Evolutionary conservation across 495 filamentous ascomycete genomes (phyloP).

Genomic region (Patellaria atrata): DNA sequence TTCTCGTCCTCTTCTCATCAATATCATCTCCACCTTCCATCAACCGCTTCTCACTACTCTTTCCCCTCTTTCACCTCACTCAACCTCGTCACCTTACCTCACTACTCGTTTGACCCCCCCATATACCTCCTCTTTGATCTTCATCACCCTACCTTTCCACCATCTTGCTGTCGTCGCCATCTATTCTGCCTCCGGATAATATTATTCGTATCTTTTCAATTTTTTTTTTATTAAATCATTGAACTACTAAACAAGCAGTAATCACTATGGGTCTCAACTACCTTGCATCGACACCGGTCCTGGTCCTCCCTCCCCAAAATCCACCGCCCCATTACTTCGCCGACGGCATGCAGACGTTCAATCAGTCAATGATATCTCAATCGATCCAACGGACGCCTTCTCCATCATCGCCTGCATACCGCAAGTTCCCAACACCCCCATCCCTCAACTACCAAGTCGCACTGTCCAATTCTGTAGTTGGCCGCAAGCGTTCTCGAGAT

Average conservation of each 20-base stretch:
- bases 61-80: constrained; percentile 4
- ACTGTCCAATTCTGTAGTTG: constrained; percentile 30
- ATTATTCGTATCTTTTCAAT: constrained; percentile 13
- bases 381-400: constrained; percentile 8
- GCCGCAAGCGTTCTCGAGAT: constrained; percentile 51
- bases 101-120: background rate
- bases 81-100: constrained; percentile 2
- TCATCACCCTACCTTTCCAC: constrained; percentile 14
- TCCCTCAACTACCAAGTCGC: constrained; percentile 22
- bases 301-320: constrained; percentile 20
- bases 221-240: constrained; percentile 5
- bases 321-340: constrained; percentile 13
- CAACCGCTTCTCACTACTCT: constrained; percentile 3
- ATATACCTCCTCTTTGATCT: constrained; percentile 1
- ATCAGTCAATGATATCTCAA: constrained; percentile 1
- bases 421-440: constrained; percentile 19
- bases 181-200: constrained; percentile 8
- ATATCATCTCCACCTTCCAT: constrained; percentile 7
- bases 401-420: constrained; percentile 8
- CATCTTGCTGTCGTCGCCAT: constrained; percentile 5
- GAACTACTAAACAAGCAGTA: constrained; percentile 21
- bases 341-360: background rate
- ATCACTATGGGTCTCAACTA: constrained; percentile 23
- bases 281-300: constrained; percentile 20
- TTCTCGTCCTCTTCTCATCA: constrained; percentile 7